Evolutionary conservation across 2,329 filamentous ascomycete species (phyloP).

Genomic region (Monosporascus ibericus): DNA sequence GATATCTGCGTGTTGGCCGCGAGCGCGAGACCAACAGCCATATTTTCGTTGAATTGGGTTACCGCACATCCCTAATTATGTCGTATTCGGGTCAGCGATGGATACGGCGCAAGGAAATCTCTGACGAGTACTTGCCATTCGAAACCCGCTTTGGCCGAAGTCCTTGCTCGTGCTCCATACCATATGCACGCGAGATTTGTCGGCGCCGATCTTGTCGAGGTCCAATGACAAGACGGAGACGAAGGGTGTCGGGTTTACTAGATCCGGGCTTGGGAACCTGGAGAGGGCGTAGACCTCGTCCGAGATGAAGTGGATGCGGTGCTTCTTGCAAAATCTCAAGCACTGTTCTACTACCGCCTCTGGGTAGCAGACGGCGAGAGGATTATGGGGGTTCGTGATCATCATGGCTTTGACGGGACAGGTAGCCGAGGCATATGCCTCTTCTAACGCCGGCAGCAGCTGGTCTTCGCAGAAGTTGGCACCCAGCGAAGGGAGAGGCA

Average conservation of each 20-base stretch:
- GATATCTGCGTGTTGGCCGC: conserved; percentile 5
- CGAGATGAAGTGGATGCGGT: conserved; percentile 20
- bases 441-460: conserved; percentile 1
- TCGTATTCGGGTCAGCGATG: too few relatives aligned
- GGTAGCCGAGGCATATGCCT: background rate
- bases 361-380: conserved; percentile 19
- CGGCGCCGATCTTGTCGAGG: background rate
- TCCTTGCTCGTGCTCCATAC: conserved; percentile 10
- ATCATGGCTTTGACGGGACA: conserved; percentile 13
- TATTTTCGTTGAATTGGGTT: conserved; percentile 3
- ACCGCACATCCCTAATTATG: conserved; percentile 2
- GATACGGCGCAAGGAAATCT: too few relatives aligned
- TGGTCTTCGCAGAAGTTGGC: background rate
- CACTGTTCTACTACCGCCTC: conserved; percentile 11
- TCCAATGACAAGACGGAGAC: conserved; percentile 1
- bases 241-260: background rate
- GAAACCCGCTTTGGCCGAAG: conserved; percentile 6
- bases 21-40: conserved; percentile 2
- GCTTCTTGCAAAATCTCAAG: conserved; percentile 16
- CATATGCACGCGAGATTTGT: conserved; percentile 3
- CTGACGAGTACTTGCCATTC: too few relatives aligned
- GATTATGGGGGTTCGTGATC: conserved; percentile 22
- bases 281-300: conserved; percentile 22
- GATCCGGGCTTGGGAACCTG: background rate
- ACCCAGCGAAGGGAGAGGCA: too few relatives aligned